These are phyloP conservation scores for Tricholoma sp. DNA, from an alignment of 768 basidiomycete species.

Conservation along the genomic window DNA sequence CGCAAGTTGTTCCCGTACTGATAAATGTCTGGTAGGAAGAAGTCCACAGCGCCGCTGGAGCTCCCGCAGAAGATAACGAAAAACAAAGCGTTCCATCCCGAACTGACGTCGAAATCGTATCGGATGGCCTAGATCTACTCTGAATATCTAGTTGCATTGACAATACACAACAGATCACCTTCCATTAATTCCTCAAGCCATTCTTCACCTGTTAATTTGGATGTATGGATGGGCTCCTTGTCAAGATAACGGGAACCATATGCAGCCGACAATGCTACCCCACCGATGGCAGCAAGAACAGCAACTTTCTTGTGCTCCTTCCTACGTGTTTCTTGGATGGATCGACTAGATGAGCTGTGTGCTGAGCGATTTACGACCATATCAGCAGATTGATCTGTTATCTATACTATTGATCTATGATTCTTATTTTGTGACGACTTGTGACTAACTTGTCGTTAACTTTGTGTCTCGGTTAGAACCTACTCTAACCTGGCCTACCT, in stretches of 20 bases:
- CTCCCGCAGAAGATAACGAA: not conserved
- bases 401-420: too few species aligned
- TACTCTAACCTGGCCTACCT: too few species aligned
- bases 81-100: too few species aligned
- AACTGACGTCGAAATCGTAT: not conserved
- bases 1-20: too few species aligned
- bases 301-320: not conserved
- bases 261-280: not conserved
- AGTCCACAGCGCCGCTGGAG: not conserved
- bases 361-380: not conserved
- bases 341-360: not conserved
- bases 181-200: too few species aligned
- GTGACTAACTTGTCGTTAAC: too few species aligned
- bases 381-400: too few species aligned
- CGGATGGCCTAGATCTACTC: not conserved
- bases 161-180: constrained; percentile 10
- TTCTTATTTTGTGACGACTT: too few species aligned
- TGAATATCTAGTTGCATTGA: not conserved
- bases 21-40: too few species aligned
- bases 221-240: too few species aligned
- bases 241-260: not conserved
- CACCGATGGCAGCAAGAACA: not conserved
- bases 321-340: not conserved
- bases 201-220: too few species aligned
- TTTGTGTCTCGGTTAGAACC: too few species aligned